Evolutionary conservation across 1,284 basidiomycete species (phyloP).

Genomic region (Mycena sp.): DNA sequence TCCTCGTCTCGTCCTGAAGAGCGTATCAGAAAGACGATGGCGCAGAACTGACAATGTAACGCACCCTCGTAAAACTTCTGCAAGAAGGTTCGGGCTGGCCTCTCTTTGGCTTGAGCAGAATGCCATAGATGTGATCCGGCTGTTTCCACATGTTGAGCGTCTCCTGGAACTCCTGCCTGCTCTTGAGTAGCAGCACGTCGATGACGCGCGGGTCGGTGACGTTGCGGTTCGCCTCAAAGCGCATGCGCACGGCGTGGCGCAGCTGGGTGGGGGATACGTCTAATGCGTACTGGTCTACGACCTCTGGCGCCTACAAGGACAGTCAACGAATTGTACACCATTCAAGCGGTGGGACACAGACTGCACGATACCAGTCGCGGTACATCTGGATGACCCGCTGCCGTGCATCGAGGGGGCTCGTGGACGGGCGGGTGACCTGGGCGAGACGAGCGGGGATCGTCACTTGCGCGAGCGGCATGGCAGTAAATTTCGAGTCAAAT

Average conservation of each 20-base stretch:
- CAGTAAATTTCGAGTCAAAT: neutral
- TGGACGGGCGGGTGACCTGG: constrained; percentile 69
- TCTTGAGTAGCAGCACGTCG: constrained; percentile 91
- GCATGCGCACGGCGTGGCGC: constrained; percentile 85
- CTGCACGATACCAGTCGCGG: constrained; percentile 91
- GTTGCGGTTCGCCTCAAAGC: constrained; percentile 89
- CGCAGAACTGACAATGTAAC: constrained; percentile 37
- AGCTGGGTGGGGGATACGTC: constrained; percentile 85
- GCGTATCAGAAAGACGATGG: constrained; percentile 34
- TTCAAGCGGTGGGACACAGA: constrained; percentile 50
- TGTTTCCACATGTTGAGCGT: constrained; percentile 96
- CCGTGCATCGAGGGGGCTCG: constrained; percentile 74
- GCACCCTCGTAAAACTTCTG: constrained; percentile 87
- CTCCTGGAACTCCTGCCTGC: constrained; percentile 92
- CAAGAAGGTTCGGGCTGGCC: constrained; percentile 76
- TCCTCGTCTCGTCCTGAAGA: constrained; percentile 49
- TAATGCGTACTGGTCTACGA: constrained; percentile 86
- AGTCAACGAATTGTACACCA: constrained; percentile 20
- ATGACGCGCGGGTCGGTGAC: constrained; percentile 87
- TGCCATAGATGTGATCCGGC: constrained; percentile 77
- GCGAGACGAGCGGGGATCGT: constrained; percentile 95
- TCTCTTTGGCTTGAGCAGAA: constrained; percentile 62
- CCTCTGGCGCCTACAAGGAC: constrained; percentile 82
- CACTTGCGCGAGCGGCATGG: constrained; percentile 65
- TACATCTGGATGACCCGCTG: constrained; percentile 83